Percentiles rank a stretch among this genome's conserved stretches.
Evolutionary conservation across 768 basidiomycete genomes (phyloP).

Genomic region (Stropharia rugosoannulata): DNA sequence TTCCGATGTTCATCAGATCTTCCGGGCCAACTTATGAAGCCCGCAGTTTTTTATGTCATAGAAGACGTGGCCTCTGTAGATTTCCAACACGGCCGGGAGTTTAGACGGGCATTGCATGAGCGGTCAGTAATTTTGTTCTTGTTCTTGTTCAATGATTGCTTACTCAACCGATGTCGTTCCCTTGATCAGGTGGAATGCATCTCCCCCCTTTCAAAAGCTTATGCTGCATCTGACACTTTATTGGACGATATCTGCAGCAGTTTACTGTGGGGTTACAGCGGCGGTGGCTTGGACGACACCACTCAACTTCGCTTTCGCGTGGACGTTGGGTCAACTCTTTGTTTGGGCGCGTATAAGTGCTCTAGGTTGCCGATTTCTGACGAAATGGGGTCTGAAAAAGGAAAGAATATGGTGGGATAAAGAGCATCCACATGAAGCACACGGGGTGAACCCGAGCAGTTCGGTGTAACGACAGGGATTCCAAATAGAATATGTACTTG

Average conservation of each 20-base stretch:
- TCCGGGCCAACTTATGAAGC: slow-evolving; percentile 26
- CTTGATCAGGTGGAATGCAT: slow-evolving; percentile 19
- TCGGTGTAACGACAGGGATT: neutral
- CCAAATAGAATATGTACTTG: neutral
- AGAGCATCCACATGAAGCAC: neutral
- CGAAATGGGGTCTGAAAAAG: slow-evolving; percentile 16
- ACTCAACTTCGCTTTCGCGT: slow-evolving; percentile 28
- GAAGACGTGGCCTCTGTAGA: slow-evolving; percentile 32
- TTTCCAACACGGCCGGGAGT: slow-evolving; percentile 25
- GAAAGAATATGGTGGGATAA: slow-evolving; percentile 15
- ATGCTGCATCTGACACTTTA: slow-evolving; percentile 24
- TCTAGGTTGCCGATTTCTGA: slow-evolving; percentile 16
- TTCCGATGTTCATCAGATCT: slow-evolving; percentile 29
- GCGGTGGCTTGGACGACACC: slow-evolving; percentile 26
- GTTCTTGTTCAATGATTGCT: neutral
- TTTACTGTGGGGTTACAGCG: slow-evolving; percentile 28
- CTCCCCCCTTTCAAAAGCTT: slow-evolving; percentile 26
- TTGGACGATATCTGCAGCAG: slow-evolving; percentile 19
- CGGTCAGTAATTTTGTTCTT: slow-evolving; percentile 15
- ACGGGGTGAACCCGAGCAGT: neutral
- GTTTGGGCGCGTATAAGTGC: slow-evolving; percentile 24
- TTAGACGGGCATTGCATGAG: slow-evolving; percentile 21
- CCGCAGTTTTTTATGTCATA: slow-evolving; percentile 28
- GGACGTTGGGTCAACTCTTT: slow-evolving; percentile 28
- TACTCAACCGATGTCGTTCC: neutral